phyloP scores from a whole-genome alignment of 1,284 basidiomycete genomes.

The Crocinoboletus sp. region DNA sequence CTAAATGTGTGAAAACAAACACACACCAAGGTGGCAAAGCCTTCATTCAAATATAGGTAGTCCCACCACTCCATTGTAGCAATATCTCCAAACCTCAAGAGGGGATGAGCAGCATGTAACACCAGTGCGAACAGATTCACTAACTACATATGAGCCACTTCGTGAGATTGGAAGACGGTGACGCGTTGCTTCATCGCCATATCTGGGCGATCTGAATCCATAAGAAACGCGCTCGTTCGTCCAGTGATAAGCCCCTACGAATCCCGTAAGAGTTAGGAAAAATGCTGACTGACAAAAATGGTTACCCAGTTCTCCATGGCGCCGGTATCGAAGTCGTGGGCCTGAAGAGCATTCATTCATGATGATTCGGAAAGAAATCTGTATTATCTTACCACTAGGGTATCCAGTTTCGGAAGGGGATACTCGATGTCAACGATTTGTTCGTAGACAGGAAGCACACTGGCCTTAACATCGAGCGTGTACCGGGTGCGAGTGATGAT shows the following conservation, averaged over 20 bases:
- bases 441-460: slow-evolving; percentile 91
- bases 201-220: slow-evolving; percentile 77
- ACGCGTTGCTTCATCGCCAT: slow-evolving; percentile 77
- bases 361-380: neutral
- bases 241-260: slow-evolving; percentile 84
- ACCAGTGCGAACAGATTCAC: slow-evolving; percentile 7
- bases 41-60: slow-evolving; percentile 85
- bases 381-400: slow-evolving; percentile 58
- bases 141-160: slow-evolving; percentile 82
- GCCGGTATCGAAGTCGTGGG: slow-evolving; percentile 84
- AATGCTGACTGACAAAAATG: neutral
- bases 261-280: neutral
- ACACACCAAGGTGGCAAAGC: slow-evolving; percentile 80
- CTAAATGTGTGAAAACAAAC: neutral
- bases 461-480: slow-evolving; percentile 86
- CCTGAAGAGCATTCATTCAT: slow-evolving; percentile 35
- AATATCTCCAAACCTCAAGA: slow-evolving; percentile 78
- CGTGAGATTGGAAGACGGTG: slow-evolving; percentile 77
- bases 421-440: slow-evolving; percentile 88
- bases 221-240: slow-evolving; percentile 77
- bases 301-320: slow-evolving; percentile 92
- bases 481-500: slow-evolving; percentile 79
- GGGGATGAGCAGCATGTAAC: slow-evolving; percentile 3
- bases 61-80: slow-evolving; percentile 96
- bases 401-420: slow-evolving; percentile 92